Conservation (phyloP, 164 flowering plant species). For the Umbellularia californica region DNA sequence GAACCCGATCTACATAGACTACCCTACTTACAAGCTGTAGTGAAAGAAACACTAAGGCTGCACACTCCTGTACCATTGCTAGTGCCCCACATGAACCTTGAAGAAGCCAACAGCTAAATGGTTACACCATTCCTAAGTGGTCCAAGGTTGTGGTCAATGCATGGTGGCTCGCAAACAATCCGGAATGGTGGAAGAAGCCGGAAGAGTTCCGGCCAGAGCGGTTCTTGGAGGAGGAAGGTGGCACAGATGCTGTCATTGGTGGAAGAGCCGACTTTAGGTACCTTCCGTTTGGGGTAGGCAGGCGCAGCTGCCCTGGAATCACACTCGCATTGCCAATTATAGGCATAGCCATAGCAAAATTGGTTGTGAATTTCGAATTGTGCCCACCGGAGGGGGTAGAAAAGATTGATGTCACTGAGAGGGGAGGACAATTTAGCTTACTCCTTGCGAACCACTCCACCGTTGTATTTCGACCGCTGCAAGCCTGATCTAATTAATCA, state of each 20-base stretch:
- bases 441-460: conserved; percentile 57
- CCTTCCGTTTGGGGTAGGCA: conserved; percentile 57
- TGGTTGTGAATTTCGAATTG: conserved; percentile 52
- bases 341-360: conserved; percentile 39
- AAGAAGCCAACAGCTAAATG: conserved; percentile 57
- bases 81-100: conserved; percentile 70
- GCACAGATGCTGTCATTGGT: conserved; percentile 34
- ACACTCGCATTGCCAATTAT: conserved; percentile 57
- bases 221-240: conserved; percentile 54
- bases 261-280: conserved; percentile 57
- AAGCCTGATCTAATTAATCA: conserved; percentile 6
- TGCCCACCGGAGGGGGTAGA: conserved; percentile 34
- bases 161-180: conserved; percentile 77
- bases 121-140: conserved; percentile 55
- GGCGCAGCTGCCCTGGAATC: conserved; percentile 67
- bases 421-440: conserved; percentile 67
- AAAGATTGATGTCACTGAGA: conserved; percentile 50
- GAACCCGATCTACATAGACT: conserved; percentile 40
- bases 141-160: conserved; percentile 64
- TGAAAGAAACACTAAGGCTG: conserved; percentile 61
- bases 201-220: conserved; percentile 61
- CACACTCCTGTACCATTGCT: conserved; percentile 54
- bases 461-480: conserved; percentile 36
- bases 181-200: conserved; percentile 50
- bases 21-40: conserved; percentile 56